phyloP scores from a whole-genome alignment of 805 yeast genomes.

The Myxozyma udenii region DNA sequence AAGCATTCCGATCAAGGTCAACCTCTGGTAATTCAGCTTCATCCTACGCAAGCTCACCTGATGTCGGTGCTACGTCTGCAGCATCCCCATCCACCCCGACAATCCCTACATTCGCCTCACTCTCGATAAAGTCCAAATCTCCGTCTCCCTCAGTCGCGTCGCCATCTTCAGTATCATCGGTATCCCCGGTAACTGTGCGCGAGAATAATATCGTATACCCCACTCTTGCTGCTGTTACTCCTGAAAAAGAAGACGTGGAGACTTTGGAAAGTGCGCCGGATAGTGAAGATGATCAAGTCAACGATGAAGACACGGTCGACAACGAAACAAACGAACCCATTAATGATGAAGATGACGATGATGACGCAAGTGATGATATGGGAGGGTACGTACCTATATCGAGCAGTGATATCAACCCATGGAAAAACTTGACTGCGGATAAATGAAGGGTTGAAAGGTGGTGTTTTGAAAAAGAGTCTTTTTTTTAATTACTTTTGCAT shows the following conservation, averaged over 20 bases:
- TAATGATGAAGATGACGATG: constrained; percentile 24
- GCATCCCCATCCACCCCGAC: background rate
- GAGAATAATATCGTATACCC: no score
- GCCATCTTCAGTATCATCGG: background rate
- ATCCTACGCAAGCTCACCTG: no score
- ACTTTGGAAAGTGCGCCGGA: background rate
- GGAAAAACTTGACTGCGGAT: constrained; percentile 5
- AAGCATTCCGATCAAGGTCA: constrained; percentile 15
- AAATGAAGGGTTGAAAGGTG: background rate
- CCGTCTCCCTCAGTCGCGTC: background rate
- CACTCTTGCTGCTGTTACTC: background rate
- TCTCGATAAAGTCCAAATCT: background rate
- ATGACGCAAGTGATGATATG: constrained; percentile 6
- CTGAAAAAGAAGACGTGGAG: background rate
- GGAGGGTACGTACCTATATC: constrained; percentile 7
- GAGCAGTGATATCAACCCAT: constrained; percentile 14
- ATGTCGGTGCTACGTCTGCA: background rate
- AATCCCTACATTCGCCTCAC: background rate
- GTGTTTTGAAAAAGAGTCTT: background rate
- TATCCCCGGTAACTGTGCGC: no score
- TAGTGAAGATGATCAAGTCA: background rate
- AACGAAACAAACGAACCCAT: background rate
- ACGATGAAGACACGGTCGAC: constrained; percentile 1
- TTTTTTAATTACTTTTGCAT: background rate
- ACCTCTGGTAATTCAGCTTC: no score